Evolutionary conservation across 768 basidiomycete genomes (phyloP).

Genomic region (Tylopilus plumbeoviolaceoides): DNA sequence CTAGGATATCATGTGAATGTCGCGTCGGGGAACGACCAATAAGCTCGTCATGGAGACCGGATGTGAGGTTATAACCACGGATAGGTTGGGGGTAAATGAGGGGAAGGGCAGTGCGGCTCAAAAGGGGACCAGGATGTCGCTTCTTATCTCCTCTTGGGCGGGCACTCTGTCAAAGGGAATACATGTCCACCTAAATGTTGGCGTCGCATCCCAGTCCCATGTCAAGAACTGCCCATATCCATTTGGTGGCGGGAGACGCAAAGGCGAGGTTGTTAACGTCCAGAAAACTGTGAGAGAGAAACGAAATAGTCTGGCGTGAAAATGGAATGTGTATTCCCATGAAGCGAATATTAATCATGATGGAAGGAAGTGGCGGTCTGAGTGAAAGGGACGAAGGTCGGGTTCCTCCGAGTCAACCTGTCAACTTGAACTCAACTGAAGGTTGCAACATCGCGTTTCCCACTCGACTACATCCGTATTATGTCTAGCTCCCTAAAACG

Average conservation of each 20-base stretch:
- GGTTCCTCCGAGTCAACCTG: neutral
- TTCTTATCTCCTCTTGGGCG: slow-evolving; percentile 11
- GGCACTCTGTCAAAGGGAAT: neutral
- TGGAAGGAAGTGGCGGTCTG: neutral
- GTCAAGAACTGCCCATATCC: neutral
- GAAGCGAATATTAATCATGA: slow-evolving; percentile 2
- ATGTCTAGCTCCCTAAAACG: neutral
- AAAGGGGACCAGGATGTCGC: neutral
- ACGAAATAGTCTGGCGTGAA: slow-evolving; percentile 14
- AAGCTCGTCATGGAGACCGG: neutral
- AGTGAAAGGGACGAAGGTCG: neutral
- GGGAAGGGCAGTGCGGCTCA: too few species aligned
- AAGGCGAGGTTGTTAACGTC: neutral
- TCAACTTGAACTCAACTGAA: neutral
- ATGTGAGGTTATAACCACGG: neutral
- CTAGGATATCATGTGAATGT: too few species aligned
- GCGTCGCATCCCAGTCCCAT: neutral
- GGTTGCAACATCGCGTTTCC: neutral
- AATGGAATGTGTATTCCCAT: slow-evolving; percentile 13
- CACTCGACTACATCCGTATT: neutral
- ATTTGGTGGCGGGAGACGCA: neutral
- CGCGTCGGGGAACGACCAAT: too few species aligned
- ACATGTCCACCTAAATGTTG: neutral
- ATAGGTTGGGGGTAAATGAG: neutral
- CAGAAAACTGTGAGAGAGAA: slow-evolving; percentile 5